Percentiles rank a stretch among this genome's conserved stretches.
phyloP scores from a whole-genome alignment of 2,329 filamentous ascomycete genomes.

The Thermoascus crustaceus region DNA sequence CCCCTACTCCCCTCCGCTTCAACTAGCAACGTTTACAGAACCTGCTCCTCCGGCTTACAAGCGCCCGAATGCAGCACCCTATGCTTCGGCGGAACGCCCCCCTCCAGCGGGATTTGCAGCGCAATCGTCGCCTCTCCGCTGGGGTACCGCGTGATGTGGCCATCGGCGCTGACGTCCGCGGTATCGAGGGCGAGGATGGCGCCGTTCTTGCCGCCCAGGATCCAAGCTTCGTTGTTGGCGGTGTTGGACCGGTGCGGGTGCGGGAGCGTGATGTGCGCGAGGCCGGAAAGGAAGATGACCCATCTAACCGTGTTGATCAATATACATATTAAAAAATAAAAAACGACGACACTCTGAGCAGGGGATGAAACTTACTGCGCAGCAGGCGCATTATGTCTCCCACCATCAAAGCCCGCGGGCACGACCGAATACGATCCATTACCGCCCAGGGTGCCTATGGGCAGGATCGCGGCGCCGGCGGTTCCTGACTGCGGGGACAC shows the following conservation, averaged over 20 bases:
- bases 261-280: constrained; percentile 36
- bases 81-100: constrained; percentile 30
- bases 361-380: constrained; percentile 29
- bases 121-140: constrained; percentile 29
- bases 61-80: constrained; percentile 33
- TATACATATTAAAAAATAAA: background rate
- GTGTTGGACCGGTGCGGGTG: too few relatives aligned
- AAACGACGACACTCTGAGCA: constrained; percentile 3
- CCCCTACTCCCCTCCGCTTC: too few relatives aligned
- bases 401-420: constrained; percentile 32
- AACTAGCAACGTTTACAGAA: too few relatives aligned
- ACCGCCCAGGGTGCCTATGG: constrained; percentile 22
- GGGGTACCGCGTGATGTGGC: constrained; percentile 38
- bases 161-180: constrained; percentile 29
- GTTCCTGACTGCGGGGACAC: constrained; percentile 25
- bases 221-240: constrained; percentile 27
- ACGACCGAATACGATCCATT: constrained; percentile 32
- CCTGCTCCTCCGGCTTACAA: too few relatives aligned
- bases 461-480: constrained; percentile 20
- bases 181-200: constrained; percentile 39
- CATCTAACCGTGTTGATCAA: constrained; percentile 18
- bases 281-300: constrained; percentile 34
- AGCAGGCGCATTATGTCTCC: constrained; percentile 35
- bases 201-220: constrained; percentile 35
- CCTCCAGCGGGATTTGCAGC: constrained; percentile 30